Base-by-base conservation (phyloP, 805 yeast species). In the Metschnikowia shivogae region DNA sequence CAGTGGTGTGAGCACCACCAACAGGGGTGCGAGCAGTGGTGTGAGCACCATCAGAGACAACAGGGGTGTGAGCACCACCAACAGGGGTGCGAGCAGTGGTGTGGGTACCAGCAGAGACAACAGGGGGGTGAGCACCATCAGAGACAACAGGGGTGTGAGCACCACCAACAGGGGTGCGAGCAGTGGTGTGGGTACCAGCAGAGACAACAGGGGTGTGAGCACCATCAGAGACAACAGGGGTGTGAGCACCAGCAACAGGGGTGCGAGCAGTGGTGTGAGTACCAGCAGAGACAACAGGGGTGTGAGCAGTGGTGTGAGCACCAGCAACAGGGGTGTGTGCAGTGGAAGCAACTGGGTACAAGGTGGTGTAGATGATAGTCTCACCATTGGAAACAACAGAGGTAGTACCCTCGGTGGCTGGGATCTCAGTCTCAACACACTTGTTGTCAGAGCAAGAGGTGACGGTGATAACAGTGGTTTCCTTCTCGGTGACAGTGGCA, bases 291-390 rank as follows among this genome's bases (percentile, higher is more conserved):
- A n/a, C n/a, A n/a, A n/a, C n/a, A 22, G 26, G 26, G 26, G 41
- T 19, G 31, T 47, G 22, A 12, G 42, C 36, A 22, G 48, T 34
- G n/a, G 30, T 39, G 31, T 45, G 28, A 11, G 34, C 31, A 12
- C 36, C 12, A 19, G 22, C 20, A 31, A 5, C 26, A 17, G 17
- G 17, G n/a, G n/a, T n/a, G n/a, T n/a, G n/a, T n/a, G n/a, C 14
- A 35, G 43, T 33, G 26, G 48, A 24, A 31, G 45, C 32, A 34
- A 43, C 39, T 35, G 62, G 58, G 43, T 56, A 51, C 50, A 44
- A 49, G 20, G 62, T 55, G 46, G 70, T 58, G 54, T 49, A 57
- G 43, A 56, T 56, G 40, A 69, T 61, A 24, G 32, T 33, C 29
- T 36, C n/a, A 5, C 40, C 45, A n/a, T 20, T 24, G 8, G 42